These are phyloP conservation scores for Ascochyta pisi DNA, from an alignment of 2,329 filamentous ascomycete species.

Conservation along the genomic window DNA sequence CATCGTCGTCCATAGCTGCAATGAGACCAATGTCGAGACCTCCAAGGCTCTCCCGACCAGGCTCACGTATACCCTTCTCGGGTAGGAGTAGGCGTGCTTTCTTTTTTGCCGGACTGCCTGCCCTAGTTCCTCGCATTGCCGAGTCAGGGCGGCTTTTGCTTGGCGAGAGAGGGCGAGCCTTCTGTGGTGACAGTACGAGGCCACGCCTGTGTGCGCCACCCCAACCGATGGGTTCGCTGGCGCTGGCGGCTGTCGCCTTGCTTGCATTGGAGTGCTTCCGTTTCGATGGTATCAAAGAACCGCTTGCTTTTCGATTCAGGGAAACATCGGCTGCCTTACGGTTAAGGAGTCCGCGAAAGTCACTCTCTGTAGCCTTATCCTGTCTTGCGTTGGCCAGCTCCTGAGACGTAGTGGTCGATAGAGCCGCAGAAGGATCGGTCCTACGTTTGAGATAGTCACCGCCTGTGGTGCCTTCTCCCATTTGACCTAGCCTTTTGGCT, in stretches of 20 bases:
- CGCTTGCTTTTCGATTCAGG: conserved; percentile 31
- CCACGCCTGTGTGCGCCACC: conserved; percentile 54
- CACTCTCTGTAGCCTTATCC: conserved; percentile 27
- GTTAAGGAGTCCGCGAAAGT: conserved; percentile 53
- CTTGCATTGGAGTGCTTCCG: conserved; percentile 48
- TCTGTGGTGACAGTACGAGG: conserved; percentile 46
- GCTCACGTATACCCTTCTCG: conserved; percentile 58
- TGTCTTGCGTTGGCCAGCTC: conserved; percentile 24
- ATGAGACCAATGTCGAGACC: conserved; percentile 44
- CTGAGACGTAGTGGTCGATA: conserved; percentile 28
- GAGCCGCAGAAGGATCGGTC: conserved; percentile 24
- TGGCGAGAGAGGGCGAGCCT: conserved; percentile 28
- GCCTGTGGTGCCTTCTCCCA: conserved; percentile 68
- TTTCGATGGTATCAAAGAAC: conserved; percentile 48
- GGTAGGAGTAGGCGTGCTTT: conserved; percentile 56
- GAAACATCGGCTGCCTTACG: conserved; percentile 53
- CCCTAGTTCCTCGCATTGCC: conserved; percentile 37
- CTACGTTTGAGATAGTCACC: conserved; percentile 70
- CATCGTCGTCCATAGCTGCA: conserved; percentile 51
- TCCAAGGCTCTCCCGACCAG: conserved; percentile 56
- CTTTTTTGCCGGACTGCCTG: conserved; percentile 54
- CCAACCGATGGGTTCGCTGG: conserved; percentile 55
- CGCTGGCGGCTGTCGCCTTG: conserved; percentile 38
- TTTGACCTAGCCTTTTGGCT: conserved; percentile 69
- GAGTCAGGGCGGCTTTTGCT: conserved; percentile 18